Evolutionary conservation across 495 filamentous ascomycete species (phyloP).

Genomic region (Neurospora sp.): DNA sequence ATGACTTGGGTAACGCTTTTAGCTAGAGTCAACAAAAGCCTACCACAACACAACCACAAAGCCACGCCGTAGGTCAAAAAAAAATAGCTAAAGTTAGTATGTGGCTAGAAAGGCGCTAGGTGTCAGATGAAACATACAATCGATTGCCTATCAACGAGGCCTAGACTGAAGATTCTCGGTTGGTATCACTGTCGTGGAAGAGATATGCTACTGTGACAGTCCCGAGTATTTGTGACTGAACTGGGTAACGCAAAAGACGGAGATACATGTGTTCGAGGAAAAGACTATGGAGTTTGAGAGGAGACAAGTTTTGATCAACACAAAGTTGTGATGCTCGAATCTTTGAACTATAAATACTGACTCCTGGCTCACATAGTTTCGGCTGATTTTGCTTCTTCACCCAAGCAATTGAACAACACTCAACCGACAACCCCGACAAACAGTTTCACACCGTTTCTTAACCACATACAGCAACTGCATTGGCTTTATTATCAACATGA

Average conservation of each 20-base stretch:
- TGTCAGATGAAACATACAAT: background rate
- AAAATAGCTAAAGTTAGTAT: background rate
- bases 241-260: background rate
- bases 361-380: background rate
- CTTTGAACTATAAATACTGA: background rate
- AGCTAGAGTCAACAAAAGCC: slow-evolving; percentile 3
- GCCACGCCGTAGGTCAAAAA: background rate
- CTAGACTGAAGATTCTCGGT: background rate
- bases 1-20: slow-evolving; percentile 68
- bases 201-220: background rate
- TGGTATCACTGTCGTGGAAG: background rate
- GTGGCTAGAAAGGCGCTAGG: background rate
- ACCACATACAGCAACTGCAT: too few species aligned
- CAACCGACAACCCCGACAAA: background rate
- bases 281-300: background rate
- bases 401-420: background rate
- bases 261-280: background rate
- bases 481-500: background rate
- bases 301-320: background rate
- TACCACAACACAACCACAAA: background rate
- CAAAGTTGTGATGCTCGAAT: background rate
- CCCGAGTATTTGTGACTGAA: background rate
- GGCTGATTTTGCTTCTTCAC: background rate
- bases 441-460: too few species aligned
- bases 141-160: background rate